These are phyloP conservation scores for Saccharomyces hybrid DNA, from an alignment of 1,139 yeast genomes.

Conservation along the genomic window DNA sequence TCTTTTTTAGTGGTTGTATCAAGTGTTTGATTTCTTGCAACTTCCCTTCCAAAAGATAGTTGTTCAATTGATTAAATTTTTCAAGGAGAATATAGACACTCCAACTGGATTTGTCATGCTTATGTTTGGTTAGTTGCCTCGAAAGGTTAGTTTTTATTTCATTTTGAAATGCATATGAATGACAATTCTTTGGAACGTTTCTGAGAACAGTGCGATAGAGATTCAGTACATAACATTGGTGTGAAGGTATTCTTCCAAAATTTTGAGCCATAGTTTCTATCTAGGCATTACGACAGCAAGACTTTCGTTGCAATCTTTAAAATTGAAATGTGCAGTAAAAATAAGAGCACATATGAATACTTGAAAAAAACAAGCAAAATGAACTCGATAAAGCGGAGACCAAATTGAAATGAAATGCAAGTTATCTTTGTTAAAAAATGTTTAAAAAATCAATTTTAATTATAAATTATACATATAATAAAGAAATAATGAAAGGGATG, in stretches of 20 bases:
- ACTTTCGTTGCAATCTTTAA: neutral
- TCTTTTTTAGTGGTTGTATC: slow-evolving; percentile 7
- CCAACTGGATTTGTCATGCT: slow-evolving; percentile 25
- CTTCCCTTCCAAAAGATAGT: slow-evolving; percentile 7
- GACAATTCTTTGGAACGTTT: slow-evolving; percentile 10
- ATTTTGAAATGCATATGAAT: slow-evolving; percentile 14
- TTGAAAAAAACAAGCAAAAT: neutral
- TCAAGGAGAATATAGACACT: slow-evolving; percentile 13
- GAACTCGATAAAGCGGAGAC: neutral
- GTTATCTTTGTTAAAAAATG: neutral
- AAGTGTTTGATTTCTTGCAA: slow-evolving; percentile 10
- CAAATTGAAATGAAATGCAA: neutral
- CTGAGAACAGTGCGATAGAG: slow-evolving; percentile 25
- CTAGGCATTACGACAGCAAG: neutral
- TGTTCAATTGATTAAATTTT: slow-evolving; percentile 13
- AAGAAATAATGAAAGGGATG: neutral
- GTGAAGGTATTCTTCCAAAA: slow-evolving; percentile 6
- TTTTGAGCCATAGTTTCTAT: neutral
- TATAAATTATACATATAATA: neutral
- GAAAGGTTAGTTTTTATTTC: slow-evolving; percentile 10
- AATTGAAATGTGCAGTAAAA: neutral
- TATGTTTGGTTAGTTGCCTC: slow-evolving; percentile 12
- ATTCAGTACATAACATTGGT: slow-evolving; percentile 19
- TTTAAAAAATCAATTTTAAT: slow-evolving; percentile 1
- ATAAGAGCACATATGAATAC: neutral